Base-by-base conservation (phyloP, 805 yeast species). In the Ascoidea tarda region DNA sequence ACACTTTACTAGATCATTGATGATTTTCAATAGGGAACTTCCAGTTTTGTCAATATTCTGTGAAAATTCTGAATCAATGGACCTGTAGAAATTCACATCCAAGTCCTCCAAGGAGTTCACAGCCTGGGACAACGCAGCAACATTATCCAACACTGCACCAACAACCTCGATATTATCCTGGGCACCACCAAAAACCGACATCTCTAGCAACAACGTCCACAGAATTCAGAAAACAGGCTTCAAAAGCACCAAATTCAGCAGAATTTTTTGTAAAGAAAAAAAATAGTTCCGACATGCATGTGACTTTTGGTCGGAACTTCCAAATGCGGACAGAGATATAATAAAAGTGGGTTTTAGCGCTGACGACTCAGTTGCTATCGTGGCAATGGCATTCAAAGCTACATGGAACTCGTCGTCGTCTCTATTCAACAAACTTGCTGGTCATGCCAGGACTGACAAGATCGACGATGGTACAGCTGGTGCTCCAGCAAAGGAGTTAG, bases 1-100 rank as follows among this genome's bases (percentile, higher is more conserved):
- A 5, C 73, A 62, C 14, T 66, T 53, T 2, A 78, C 61, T 33
- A 82, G 55, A 6, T 64, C 65, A 58, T 79, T 78, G 49, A 81
- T 70, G 50, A 79, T 56, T 1, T 63, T 65, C 32, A 79, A 61
- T 5, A 84, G 53, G 21, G 69, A 64, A n/a, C 54, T 28, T 33
- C 67, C 62, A 49, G 63, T 66, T 46, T 66, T 68, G 38, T 68
- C 69, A 58, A 63, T 61, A 56, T 60, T 62, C 51, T 56, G 51
- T 46, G 66, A 60, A 47, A 68, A 59, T 31, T 62, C 60, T 6
- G 58, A 59, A 46, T 61, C 54, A 32, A 56, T 60, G 48, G 62
- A 56, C 49, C 74, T 70, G 64, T 81, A 79, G 61, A 90, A 93
- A 33, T 75, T 78, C n/a, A 89, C 74, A 69, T 91, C 98, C 53